A percentile compares a stretch with the other conserved stretches of the same genome.
These are phyloP conservation scores for Cladosporium sp. DNA, from an alignment of 2,329 filamentous ascomycete species.

Conservation along the genomic window DNA sequence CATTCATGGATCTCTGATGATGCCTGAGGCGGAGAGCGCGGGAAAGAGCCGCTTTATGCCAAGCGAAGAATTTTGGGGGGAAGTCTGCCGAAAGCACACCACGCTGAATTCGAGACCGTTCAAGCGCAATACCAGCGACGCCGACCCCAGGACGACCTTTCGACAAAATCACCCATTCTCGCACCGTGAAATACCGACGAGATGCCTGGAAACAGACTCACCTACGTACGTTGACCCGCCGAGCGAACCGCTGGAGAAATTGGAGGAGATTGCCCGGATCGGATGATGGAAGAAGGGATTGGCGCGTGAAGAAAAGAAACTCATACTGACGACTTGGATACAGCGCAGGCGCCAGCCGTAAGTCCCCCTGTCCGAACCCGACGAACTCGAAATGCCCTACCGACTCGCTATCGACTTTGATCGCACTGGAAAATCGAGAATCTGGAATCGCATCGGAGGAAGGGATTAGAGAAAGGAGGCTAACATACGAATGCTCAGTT, in stretches of 20 bases:
- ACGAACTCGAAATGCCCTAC: background rate
- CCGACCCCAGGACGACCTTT: background rate
- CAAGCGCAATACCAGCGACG: constrained; percentile 14
- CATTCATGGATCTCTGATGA: no score
- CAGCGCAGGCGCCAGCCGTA: constrained; percentile 11
- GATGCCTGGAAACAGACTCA: constrained; percentile 53
- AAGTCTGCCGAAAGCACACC: no score
- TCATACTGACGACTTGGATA: no score
- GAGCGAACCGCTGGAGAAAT: background rate
- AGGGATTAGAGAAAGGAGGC: constrained; percentile 15
- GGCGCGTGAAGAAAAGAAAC: no score
- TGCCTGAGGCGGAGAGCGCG: no score
- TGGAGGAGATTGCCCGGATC: background rate
- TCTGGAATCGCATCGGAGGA: background rate
- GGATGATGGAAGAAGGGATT: constrained; percentile 20
- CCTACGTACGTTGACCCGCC: constrained; percentile 47
- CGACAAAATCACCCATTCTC: constrained; percentile 16
- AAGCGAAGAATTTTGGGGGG: no score
- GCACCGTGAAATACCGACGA: constrained; percentile 36
- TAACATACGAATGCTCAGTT: constrained; percentile 50
- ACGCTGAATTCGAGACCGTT: background rate
- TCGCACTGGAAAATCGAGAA: constrained; percentile 1
- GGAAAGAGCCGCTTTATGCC: no score
- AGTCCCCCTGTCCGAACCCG: background rate
- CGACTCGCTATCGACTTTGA: background rate